Conservation (phyloP, 129 eudicot species). For the carrot (Daucus carota) region DNA sequence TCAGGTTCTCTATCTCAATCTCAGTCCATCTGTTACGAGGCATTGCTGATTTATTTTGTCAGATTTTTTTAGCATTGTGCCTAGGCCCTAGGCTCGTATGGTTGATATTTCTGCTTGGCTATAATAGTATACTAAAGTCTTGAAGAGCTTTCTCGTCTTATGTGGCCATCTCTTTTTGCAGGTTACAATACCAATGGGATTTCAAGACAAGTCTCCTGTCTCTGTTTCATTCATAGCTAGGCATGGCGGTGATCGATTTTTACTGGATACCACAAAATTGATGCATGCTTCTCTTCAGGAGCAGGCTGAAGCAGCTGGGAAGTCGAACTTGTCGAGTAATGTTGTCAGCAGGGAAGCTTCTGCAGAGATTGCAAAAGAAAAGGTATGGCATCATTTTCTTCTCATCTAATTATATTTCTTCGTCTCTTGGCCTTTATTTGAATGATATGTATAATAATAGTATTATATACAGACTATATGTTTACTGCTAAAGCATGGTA, state of each 20-base stretch:
- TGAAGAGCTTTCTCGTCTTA: not conserved
- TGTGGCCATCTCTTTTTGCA: constrained; percentile 16
- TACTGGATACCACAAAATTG: constrained; percentile 56
- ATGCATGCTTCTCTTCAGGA: constrained; percentile 53
- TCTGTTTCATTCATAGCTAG: constrained; percentile 76
- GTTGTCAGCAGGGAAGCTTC: constrained; percentile 52
- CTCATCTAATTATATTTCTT: not conserved
- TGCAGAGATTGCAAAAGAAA: constrained; percentile 91
- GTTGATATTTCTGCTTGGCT: not conserved
- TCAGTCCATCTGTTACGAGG: not conserved
- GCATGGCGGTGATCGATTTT: constrained; percentile 86
- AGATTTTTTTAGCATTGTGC: not conserved
- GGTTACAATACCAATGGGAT: constrained; percentile 71
- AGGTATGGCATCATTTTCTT: constrained; percentile 33
- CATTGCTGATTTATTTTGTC: not conserved
- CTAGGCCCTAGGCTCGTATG: too few species aligned
- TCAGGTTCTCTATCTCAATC: constrained; percentile 56
- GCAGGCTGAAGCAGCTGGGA: constrained; percentile 44
- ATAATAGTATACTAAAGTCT: not conserved
- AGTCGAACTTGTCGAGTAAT: constrained; percentile 38
- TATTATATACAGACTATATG: not conserved
- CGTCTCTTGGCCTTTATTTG: not conserved
- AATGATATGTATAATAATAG: not conserved
- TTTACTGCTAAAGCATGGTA: not conserved
- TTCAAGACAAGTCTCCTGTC: constrained; percentile 63